These are phyloP conservation scores for Arthrobotrys sphaeroides DNA, from an alignment of 2,329 filamentous ascomycete species.

Conservation along the genomic window DNA sequence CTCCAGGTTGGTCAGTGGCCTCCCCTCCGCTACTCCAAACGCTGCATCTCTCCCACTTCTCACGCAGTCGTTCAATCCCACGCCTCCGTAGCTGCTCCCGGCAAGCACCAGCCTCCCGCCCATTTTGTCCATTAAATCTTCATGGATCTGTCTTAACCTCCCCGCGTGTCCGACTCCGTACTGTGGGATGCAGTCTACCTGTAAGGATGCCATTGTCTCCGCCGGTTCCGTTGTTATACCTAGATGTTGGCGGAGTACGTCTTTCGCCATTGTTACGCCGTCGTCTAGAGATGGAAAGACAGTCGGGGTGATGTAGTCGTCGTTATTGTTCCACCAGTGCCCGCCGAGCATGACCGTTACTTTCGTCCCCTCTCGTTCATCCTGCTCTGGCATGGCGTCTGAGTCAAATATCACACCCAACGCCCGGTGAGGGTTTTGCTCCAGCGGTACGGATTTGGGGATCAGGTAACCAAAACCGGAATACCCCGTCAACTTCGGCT, in stretches of 20 bases:
- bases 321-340: conserved; percentile 81
- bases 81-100: conserved; percentile 66
- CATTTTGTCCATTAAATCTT: conserved; percentile 58
- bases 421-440: conserved; percentile 80
- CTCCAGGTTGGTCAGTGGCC: conserved; percentile 61
- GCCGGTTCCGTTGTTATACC: conserved; percentile 72
- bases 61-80: conserved; percentile 68
- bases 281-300: conserved; percentile 73
- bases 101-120: conserved; percentile 61
- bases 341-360: conserved; percentile 94
- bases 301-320: too few relatives aligned
- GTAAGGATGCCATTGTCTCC: conserved; percentile 70
- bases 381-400: conserved; percentile 65
- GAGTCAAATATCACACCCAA: conserved; percentile 94
- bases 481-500: conserved; percentile 71
- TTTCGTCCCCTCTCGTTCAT: conserved; percentile 72
- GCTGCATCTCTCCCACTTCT: conserved; percentile 68
- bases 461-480: conserved; percentile 91
- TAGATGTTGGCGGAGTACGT: conserved; percentile 77
- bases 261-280: conserved; percentile 74
- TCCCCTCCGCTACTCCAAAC: conserved; percentile 61
- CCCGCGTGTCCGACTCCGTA: conserved; percentile 80
- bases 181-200: conserved; percentile 85
- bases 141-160: conserved; percentile 66
- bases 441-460: conserved; percentile 74